phyloP scores from a whole-genome alignment of 78 protist species.

The Emiliania huxleyi region DNA sequence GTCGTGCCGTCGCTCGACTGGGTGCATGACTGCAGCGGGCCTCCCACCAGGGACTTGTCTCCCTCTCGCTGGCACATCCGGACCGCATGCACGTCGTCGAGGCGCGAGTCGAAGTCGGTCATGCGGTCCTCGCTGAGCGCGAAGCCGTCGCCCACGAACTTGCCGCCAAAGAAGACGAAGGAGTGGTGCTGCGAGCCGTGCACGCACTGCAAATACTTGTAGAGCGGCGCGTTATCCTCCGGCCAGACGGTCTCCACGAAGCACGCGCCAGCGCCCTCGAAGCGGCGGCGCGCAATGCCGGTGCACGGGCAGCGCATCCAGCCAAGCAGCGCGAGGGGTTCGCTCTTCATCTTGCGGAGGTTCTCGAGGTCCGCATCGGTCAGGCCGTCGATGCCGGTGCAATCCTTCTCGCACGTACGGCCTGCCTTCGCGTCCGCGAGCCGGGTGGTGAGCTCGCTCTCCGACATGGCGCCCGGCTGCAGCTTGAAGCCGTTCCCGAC shows the following conservation, averaged over 20 bases:
- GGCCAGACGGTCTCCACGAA: neutral
- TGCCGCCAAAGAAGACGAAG: neutral
- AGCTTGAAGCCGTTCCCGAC: neutral
- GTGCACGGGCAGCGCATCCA: neutral
- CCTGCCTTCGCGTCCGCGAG: neutral
- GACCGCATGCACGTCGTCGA: neutral
- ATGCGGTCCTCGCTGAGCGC: neutral
- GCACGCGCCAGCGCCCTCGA: neutral
- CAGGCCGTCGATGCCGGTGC: neutral
- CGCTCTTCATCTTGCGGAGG: neutral
- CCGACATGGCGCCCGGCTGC: neutral
- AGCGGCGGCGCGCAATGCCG: neutral
- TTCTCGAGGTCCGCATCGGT: neutral
- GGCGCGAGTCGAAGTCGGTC: neutral
- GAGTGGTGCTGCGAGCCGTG: neutral
- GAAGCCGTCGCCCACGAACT: neutral
- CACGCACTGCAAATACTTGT: neutral
- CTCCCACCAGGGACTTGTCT: neutral
- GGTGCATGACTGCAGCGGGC: neutral
- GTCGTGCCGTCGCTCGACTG: neutral
- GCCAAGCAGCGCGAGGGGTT: neutral
- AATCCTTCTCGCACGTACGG: neutral
- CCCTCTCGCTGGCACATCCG: neutral
- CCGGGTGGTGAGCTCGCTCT: neutral
- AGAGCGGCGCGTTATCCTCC: neutral